Evolutionary conservation across 2,329 filamentous ascomycete genomes (phyloP), one percentile per base, ranked within the genome.

Genomic region (Penicillium occitanis): DNA sequence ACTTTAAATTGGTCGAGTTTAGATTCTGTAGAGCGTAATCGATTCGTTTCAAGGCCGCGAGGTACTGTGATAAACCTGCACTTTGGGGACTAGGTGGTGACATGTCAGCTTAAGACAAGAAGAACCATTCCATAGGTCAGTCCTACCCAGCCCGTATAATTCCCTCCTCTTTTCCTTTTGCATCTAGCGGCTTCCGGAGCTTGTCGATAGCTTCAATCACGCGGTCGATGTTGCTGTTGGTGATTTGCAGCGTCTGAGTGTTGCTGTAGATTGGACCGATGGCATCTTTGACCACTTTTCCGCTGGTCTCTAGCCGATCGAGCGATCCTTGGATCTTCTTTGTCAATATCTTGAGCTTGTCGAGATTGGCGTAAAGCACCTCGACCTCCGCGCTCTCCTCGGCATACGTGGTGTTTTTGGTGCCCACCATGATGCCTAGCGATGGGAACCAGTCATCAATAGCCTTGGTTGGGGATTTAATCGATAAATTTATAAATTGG

Each of bases 261-360:
- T 97, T 96, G 72, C 91, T 91, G 75, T 93, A 96, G 50, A 99
- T 90, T 8, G 95, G 95, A 0, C 92, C 92, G 65, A 96, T 93
- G 11, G 96, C 93, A 74, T 97, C 92, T 73, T 92, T 90, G 22
- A 98, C 93, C 67, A 91, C 93, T 79, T 93, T 92, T 19, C 94
- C 95, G 63, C 92, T 96, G 44, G 90, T 88, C 73, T 98, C 93
- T 40, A 99, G 84, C 65, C 93, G 87, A 44, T 88, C 87, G 71
- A 97, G 85, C 61, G 92, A 96, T 33, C 91, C 90, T 78, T 96
- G 91, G 65, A 99, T 97, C 83, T 96, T 97, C 82, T 95, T 97
- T 37, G 93, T 97, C 76, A 98, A 86, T 74, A 92, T 88, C 67
- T 93, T 90, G 71, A 96, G 96, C 85, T 97, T 98, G 72, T 96